phyloP scores from a whole-genome alignment of 2,329 filamentous ascomycete species.

The Pseudocercospora musae region DNA sequence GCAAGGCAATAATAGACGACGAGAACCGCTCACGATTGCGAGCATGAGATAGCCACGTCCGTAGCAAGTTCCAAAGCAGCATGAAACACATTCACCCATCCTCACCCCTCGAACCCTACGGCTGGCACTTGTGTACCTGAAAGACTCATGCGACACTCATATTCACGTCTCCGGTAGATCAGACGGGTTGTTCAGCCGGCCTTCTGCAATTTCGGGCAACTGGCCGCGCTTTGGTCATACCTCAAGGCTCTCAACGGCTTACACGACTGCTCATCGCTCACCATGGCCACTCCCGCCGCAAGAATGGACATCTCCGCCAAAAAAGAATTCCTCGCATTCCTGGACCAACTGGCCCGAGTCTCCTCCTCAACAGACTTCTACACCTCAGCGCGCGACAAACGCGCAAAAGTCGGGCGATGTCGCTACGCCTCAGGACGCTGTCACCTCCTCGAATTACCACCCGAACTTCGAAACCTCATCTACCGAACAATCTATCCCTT shows the following conservation, averaged over 20 bases:
- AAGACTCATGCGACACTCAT: not conserved
- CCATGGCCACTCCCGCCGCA: not conserved
- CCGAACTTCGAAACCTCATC: constrained; percentile 12
- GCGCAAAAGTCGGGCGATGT: not conserved
- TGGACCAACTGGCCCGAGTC: not conserved
- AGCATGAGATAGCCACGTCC: not conserved
- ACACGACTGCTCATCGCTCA: no score
- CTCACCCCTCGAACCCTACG: not conserved
- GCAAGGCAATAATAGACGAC: not conserved
- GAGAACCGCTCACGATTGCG: not conserved
- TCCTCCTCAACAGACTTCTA: not conserved
- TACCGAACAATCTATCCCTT: constrained; percentile 2
- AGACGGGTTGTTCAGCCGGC: not conserved
- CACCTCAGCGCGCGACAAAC: not conserved
- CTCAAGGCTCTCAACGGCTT: no score
- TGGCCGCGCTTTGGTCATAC: no score
- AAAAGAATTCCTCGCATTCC: not conserved
- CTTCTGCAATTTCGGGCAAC: no score
- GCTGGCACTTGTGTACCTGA: not conserved
- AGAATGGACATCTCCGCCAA: not conserved
- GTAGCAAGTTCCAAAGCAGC: not conserved
- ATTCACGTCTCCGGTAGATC: not conserved
- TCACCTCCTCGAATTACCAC: constrained; percentile 8
- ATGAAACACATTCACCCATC: not conserved
- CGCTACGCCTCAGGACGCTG: not conserved